Conservation (phyloP, 108 stramenopile species). For the Licmophora abbreviata region DNA sequence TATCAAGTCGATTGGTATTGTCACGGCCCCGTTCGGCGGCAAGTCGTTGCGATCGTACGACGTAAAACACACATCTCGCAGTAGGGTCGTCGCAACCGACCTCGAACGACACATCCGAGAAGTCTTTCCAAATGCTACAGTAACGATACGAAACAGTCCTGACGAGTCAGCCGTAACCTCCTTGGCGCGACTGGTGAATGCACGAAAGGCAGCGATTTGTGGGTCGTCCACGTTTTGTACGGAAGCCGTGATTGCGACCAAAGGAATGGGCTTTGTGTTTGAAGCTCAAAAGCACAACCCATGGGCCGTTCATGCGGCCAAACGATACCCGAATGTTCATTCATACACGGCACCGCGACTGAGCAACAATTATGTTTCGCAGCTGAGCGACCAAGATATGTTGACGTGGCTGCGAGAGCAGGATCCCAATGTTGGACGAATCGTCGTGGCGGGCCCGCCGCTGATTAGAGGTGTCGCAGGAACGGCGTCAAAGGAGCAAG, state of each 20-base stretch:
- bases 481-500: too few relatives aligned
- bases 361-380: too few relatives aligned
- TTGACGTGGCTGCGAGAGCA: too few relatives aligned
- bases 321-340: too few relatives aligned
- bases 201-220: constrained; percentile 4
- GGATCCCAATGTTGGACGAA: too few relatives aligned
- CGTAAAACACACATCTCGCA: not conserved
- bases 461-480: too few relatives aligned
- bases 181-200: not conserved
- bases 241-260: not conserved
- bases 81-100: not conserved
- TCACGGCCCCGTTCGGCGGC: not conserved
- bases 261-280: too few relatives aligned
- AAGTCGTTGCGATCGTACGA: not conserved
- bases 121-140: not conserved
- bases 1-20: not conserved
- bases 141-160: constrained; percentile 1
- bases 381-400: too few relatives aligned
- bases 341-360: too few relatives aligned
- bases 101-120: not conserved
- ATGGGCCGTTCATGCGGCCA: too few relatives aligned
- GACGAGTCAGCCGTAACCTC: not conserved
- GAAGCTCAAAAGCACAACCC: too few relatives aligned
- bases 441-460: too few relatives aligned
- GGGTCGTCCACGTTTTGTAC: constrained; percentile 8